These are phyloP conservation scores for Triticum monococcum DNA, from an alignment of 176 grass and related monocot species.

Conservation along the genomic window DNA sequence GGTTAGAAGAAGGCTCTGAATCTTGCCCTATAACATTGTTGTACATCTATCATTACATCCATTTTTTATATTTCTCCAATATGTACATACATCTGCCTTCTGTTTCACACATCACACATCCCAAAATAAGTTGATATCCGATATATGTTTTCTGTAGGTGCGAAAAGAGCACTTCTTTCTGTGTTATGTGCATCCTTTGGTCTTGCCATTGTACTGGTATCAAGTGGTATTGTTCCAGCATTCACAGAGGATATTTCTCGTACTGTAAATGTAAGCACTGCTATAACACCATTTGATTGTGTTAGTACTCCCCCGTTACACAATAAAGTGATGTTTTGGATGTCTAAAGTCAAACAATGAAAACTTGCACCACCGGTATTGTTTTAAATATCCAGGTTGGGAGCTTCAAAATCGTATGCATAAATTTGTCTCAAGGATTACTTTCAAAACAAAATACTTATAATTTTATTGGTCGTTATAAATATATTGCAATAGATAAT, in stretches of 20 bases:
- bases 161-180: conserved; percentile 63
- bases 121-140: conserved; percentile 32
- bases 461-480: too few species aligned
- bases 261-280: conserved; percentile 78
- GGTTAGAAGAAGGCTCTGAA: neutral
- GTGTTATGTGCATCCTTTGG: conserved; percentile 58
- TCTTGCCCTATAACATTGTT: neutral
- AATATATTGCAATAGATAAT: too few species aligned
- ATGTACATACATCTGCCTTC: conserved; percentile 35
- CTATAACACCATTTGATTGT: neutral
- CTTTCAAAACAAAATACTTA: too few species aligned
- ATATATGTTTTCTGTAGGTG: conserved; percentile 54
- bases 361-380: too few species aligned
- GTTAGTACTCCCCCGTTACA: too few species aligned
- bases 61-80: neutral
- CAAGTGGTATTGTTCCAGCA: conserved; percentile 68
- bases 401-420: too few species aligned
- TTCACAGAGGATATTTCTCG: conserved; percentile 86
- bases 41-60: neutral
- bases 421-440: too few species aligned
- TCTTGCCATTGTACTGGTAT: conserved; percentile 63
- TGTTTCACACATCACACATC: conserved; percentile 20
- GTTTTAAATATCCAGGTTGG: too few species aligned
- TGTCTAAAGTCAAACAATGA: too few species aligned
- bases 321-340: too few species aligned